Percentiles rank a stretch among this genome's conserved stretches.
These are phyloP conservation scores for Chenopodium quinoa DNA, from an alignment of 148 eudicot genomes.

Conservation along the genomic window DNA sequence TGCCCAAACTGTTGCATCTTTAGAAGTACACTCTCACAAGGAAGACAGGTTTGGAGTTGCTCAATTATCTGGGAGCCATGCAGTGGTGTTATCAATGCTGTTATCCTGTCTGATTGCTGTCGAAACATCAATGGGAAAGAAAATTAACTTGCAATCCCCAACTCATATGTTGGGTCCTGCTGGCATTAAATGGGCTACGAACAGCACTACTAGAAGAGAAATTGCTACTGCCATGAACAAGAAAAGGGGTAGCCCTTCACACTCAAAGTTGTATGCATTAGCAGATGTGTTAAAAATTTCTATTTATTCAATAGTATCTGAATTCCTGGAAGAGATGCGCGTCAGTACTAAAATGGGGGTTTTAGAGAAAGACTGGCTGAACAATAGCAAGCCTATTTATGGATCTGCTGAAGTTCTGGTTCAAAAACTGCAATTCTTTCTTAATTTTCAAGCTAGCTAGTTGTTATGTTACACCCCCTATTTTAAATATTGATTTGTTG, in stretches of 20 bases:
- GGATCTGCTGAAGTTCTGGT: conserved; percentile 65
- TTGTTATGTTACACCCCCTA: not conserved
- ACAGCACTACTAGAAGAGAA: conserved; percentile 66
- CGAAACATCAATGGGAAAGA: conserved; percentile 91
- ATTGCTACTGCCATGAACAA: conserved; percentile 43
- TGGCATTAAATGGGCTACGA: conserved; percentile 83
- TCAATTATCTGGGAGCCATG: conserved; percentile 89
- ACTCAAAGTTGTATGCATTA: conserved; percentile 69
- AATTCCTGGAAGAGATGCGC: conserved; percentile 74
- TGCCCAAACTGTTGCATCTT: conserved; percentile 68
- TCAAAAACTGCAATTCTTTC: conserved; percentile 67
- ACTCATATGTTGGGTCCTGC: conserved; percentile 50
- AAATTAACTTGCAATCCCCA: conserved; percentile 64
- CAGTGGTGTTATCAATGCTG: conserved; percentile 64
- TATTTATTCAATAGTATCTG: conserved; percentile 66
- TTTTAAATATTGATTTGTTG: not conserved
- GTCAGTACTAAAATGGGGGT: conserved; percentile 60
- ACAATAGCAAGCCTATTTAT: conserved; percentile 47
- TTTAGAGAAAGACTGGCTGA: conserved; percentile 79
- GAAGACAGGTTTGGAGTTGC: conserved; percentile 95
- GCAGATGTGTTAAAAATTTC: conserved; percentile 82
- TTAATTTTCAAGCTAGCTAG: conserved; percentile 63
- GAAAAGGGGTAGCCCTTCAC: conserved; percentile 61
- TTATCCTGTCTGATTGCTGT: conserved; percentile 74
- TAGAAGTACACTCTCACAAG: conserved; percentile 74